Percentiles rank a stretch among this genome's conserved stretches.
Conservation (phyloP, 148 eudicot genomes). For the Drosera capensis region DNA sequence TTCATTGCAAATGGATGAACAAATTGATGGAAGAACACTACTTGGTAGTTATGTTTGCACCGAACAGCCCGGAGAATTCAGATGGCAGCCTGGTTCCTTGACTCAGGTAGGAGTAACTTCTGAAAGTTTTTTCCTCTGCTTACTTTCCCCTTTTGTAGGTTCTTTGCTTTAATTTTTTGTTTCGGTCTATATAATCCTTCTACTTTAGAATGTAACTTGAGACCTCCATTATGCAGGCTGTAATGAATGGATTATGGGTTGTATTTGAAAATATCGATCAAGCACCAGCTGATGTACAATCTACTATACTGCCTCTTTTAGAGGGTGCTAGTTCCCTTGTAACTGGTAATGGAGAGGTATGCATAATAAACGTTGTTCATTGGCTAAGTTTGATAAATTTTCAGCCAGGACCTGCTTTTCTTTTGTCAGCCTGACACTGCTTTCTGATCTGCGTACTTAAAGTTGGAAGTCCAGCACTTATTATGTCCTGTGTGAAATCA, state of each 20-base stretch:
- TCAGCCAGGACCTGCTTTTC: background rate
- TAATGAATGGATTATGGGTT: conserved; percentile 75
- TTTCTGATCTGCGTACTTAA: too few relatives aligned
- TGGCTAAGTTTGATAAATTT: background rate
- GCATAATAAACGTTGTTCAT: conserved; percentile 1
- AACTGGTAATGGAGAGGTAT: conserved; percentile 96
- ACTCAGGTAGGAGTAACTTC: conserved; percentile 48
- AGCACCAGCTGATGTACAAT: conserved; percentile 86
- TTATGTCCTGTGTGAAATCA: too few relatives aligned
- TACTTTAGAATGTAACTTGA: background rate
- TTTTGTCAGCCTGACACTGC: too few relatives aligned
- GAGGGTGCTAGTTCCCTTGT: conserved; percentile 65
- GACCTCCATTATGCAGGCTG: conserved; percentile 42
- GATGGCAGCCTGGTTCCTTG: conserved; percentile 98
- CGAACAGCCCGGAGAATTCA: conserved; percentile 92
- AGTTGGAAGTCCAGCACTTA: too few relatives aligned
- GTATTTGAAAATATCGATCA: conserved; percentile 91
- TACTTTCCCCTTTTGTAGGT: background rate
- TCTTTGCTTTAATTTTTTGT: background rate
- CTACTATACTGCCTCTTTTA: conserved; percentile 74
- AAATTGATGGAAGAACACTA: conserved; percentile 86
- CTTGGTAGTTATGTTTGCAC: conserved; percentile 89
- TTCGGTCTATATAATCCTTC: conserved; percentile 3
- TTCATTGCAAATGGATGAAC: conserved; percentile 92
- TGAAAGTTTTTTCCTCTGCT: background rate